Conservation (phyloP, 2,329 filamentous ascomycete species). For the Endoconidiophora polonica region DNA sequence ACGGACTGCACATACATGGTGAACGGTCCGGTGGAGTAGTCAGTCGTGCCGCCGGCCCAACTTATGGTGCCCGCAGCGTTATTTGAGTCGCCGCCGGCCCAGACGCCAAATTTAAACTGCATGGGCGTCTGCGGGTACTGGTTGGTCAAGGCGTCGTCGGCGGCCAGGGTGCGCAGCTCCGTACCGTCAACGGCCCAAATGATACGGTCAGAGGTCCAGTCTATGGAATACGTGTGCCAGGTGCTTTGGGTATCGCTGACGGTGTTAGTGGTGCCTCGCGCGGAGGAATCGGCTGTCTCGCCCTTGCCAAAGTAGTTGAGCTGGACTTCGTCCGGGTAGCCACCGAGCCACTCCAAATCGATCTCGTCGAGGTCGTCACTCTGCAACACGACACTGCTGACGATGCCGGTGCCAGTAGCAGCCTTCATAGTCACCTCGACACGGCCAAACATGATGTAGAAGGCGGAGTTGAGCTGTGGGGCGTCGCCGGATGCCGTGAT, state of each 20-base stretch:
- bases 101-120: conserved; percentile 81
- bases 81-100: conserved; percentile 74
- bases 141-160: conserved; percentile 46
- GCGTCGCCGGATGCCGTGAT: conserved; percentile 64
- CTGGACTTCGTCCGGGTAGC: conserved; percentile 62
- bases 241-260: conserved; percentile 49
- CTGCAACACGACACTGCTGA: conserved; percentile 80
- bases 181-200: conserved; percentile 72
- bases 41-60: conserved; percentile 75
- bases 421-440: conserved; percentile 75
- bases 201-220: conserved; percentile 77
- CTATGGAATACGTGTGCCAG: conserved; percentile 77
- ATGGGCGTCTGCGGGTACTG: conserved; percentile 94
- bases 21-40: conserved; percentile 73
- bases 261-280: conserved; percentile 68
- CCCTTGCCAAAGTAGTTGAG: conserved; percentile 97
- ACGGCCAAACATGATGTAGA: conserved; percentile 98
- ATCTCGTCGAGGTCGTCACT: conserved; percentile 92
- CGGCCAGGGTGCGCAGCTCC: conserved; percentile 59
- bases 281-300: conserved; percentile 56
- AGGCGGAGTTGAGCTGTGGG: conserved; percentile 72
- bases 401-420: conserved; percentile 77
- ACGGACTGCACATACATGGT: conserved; percentile 68
- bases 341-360: conserved; percentile 91
- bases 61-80: conserved; percentile 70